Conservation (phyloP, 257 asterid genomes). For the Euphrasia confusa region DNA sequence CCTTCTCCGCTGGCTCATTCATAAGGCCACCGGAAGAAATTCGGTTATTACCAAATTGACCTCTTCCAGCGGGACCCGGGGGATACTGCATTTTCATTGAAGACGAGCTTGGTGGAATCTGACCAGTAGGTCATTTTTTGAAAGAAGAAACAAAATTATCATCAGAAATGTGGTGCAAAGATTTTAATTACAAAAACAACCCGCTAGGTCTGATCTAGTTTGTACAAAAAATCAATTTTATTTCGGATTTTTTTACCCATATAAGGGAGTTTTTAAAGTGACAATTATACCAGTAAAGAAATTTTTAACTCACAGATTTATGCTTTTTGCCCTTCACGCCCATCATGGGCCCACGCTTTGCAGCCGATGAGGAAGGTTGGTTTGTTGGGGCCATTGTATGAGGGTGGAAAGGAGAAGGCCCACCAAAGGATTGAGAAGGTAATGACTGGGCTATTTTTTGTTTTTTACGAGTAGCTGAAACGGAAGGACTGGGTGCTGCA, state of each 20-base stretch:
- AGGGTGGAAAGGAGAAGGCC: conserved; percentile 46
- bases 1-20: conserved; percentile 41
- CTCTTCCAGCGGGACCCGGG: conserved; percentile 39
- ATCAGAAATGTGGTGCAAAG: conserved; percentile 10
- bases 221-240: not conserved
- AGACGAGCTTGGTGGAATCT: conserved; percentile 53
- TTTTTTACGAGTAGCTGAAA: conserved; percentile 71
- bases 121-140: conserved; percentile 26
- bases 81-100: conserved; percentile 58
- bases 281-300: not conserved
- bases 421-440: conserved; percentile 54
- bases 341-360: conserved; percentile 51
- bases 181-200: not conserved
- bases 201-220: not conserved
- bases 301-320: conserved; percentile 47
- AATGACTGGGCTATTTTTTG: conserved; percentile 45
- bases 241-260: not conserved
- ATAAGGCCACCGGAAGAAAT: conserved; percentile 40
- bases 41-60: conserved; percentile 44
- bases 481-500: conserved; percentile 54
- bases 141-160: conserved; percentile 5
- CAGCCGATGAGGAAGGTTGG: conserved; percentile 64
- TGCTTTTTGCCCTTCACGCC: conserved; percentile 55
- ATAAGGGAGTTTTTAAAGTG: not conserved
- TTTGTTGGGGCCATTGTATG: conserved; percentile 37